Conservation (phyloP, 345 rosid species). For the Eucalyptus albens region DNA sequence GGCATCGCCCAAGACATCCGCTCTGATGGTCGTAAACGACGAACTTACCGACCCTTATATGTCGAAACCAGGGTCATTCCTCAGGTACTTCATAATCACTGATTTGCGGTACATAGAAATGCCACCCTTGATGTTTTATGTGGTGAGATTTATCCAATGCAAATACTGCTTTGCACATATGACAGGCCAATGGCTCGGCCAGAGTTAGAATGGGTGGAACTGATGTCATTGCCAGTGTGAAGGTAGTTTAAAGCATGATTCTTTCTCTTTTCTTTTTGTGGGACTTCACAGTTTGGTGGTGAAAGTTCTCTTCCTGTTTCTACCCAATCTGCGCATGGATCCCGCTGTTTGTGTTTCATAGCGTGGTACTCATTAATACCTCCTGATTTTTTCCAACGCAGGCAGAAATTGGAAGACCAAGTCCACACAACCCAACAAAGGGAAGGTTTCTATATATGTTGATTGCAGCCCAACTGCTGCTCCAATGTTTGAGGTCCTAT, state of each 20-base stretch:
- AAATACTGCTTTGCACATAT: background rate
- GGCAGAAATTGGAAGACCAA: conserved; percentile 95
- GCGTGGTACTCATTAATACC: background rate
- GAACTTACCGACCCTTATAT: conserved; percentile 48
- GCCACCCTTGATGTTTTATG: background rate
- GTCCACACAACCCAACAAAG: conserved; percentile 62
- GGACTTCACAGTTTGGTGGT: background rate
- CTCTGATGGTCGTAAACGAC: conserved; percentile 64
- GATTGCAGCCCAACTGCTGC: conserved; percentile 89
- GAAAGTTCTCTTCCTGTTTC: background rate
- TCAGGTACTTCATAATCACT: conserved; percentile 26
- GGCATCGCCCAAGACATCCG: conserved; percentile 84
- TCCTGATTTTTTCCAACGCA: conserved; percentile 5
- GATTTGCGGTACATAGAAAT: background rate
- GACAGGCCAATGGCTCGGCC: conserved; percentile 89
- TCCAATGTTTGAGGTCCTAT: conserved; percentile 66
- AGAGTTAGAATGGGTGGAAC: conserved; percentile 70
- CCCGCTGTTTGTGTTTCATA: background rate
- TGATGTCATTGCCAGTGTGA: conserved; percentile 90
- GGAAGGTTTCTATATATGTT: conserved; percentile 64
- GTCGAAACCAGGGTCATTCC: conserved; percentile 85
- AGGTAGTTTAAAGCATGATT: conserved; percentile 30
- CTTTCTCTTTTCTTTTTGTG: background rate
- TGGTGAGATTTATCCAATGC: background rate
- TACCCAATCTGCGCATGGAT: fast-evolving